Evolutionary conservation across 306 rosid genomes (phyloP).

Genomic region (Vachellia collinsii): DNA sequence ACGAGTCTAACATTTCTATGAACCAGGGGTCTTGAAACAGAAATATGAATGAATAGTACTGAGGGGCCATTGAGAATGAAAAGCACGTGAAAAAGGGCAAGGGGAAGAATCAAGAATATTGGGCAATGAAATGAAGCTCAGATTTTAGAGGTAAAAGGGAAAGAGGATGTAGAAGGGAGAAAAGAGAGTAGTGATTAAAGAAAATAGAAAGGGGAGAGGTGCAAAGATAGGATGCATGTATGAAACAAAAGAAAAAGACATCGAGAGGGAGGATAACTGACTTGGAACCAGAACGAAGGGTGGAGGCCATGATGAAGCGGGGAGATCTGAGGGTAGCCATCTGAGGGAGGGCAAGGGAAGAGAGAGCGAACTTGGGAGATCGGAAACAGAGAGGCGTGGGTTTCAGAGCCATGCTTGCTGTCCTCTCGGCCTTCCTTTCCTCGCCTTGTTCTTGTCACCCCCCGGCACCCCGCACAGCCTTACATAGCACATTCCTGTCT

Average conservation of each 20-base stretch:
- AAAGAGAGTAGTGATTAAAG: not conserved
- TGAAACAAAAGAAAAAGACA: not conserved
- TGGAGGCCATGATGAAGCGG: constrained; percentile 80
- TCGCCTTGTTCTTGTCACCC: not conserved
- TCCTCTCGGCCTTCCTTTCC: not conserved
- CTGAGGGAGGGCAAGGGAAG: constrained; percentile 59
- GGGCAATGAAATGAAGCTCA: not conserved
- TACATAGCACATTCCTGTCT: not conserved
- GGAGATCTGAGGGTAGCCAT: constrained; percentile 83
- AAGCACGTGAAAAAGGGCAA: not conserved
- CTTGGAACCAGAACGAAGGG: constrained; percentile 78
- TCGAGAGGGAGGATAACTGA: constrained; percentile 24
- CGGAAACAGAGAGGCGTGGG: constrained; percentile 49
- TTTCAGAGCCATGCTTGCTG: constrained; percentile 60
- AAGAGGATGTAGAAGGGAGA: not conserved
- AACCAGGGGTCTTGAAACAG: not conserved
- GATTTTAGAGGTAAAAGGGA: not conserved
- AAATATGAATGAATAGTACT: not conserved
- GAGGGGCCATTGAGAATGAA: not conserved
- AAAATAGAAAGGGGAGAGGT: not conserved
- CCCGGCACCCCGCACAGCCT: not conserved
- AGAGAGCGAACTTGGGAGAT: constrained; percentile 54
- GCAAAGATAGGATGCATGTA: not conserved
- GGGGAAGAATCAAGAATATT: not conserved
- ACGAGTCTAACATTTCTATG: not conserved